These are phyloP conservation scores for Vaccinium macrocarpon DNA, from an alignment of 148 eudicot species.

Conservation along the genomic window DNA sequence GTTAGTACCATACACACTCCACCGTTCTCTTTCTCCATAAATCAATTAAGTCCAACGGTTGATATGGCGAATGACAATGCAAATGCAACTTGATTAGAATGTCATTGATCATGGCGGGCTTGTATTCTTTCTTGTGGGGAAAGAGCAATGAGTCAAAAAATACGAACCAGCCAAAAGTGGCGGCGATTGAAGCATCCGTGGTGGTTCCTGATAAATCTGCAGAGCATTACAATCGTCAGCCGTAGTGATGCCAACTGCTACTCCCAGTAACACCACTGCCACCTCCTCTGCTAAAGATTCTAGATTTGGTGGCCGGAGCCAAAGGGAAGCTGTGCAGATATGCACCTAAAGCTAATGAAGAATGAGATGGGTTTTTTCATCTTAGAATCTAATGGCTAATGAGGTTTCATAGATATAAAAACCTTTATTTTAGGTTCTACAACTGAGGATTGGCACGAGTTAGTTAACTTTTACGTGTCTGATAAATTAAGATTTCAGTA, in stretches of 20 bases:
- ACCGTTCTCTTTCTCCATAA: neutral
- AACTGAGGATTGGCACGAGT: too few species aligned
- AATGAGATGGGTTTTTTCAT: neutral
- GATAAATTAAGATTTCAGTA: neutral
- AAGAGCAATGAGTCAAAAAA: slow-evolving; percentile 30
- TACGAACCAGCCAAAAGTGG: slow-evolving; percentile 3
- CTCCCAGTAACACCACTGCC: neutral
- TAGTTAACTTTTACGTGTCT: neutral
- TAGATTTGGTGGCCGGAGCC: neutral
- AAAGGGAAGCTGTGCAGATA: neutral
- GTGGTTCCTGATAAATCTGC: neutral
- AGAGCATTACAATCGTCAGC: slow-evolving; percentile 18
- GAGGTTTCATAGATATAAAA: too few species aligned
- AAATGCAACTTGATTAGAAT: slow-evolving; percentile 61
- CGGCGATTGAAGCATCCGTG: neutral
- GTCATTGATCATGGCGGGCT: slow-evolving; percentile 43
- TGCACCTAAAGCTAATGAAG: neutral
- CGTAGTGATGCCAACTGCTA: slow-evolving; percentile 18
- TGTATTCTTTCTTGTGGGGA: slow-evolving; percentile 62
- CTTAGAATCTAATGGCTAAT: too few species aligned
- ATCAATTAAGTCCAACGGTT: neutral
- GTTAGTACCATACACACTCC: slow-evolving; percentile 17
- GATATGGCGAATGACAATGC: neutral
- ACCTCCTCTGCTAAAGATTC: neutral
- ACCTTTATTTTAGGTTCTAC: too few species aligned